Evolutionary conservation across 148 eudicot species (phyloP).

Genomic region (Hydrangea macrophylla): DNA sequence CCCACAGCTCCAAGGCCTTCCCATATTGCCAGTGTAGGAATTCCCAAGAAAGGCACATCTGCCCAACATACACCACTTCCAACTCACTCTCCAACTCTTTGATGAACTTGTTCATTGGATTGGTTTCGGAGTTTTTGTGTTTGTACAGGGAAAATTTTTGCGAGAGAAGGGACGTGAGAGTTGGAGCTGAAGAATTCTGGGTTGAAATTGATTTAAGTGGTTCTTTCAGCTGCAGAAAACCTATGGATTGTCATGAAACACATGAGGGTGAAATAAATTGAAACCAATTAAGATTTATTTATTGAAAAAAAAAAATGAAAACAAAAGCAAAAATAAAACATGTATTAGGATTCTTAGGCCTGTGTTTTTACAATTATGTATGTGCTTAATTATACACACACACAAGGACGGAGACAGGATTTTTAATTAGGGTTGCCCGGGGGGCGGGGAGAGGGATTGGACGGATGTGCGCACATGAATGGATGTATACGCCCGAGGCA

Average conservation of each 20-base stretch:
- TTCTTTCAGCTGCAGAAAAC: conserved; percentile 79
- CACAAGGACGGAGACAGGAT: too few species aligned
- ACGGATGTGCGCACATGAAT: too few species aligned
- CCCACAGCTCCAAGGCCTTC: conserved; percentile 85
- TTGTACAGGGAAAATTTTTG: conserved; percentile 48
- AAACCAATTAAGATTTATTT: not conserved
- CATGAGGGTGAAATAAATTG: not conserved
- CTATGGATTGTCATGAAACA: conserved; percentile 29
- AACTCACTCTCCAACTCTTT: conserved; percentile 65
- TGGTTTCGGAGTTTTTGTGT: conserved; percentile 35
- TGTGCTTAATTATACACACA: too few species aligned
- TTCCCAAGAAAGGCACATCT: conserved; percentile 97
- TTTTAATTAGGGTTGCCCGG: too few species aligned
- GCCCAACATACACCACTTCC: conserved; percentile 87
- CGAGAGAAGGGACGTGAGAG: conserved; percentile 46
- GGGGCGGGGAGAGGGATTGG: too few species aligned
- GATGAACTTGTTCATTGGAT: conserved; percentile 55
- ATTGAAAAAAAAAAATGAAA: too few species aligned
- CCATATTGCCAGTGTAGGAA: conserved; percentile 86
- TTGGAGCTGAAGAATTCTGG: conserved; percentile 33
- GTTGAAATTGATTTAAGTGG: conserved; percentile 55
- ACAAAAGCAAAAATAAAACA: too few species aligned
- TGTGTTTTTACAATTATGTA: too few species aligned
- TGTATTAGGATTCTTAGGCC: too few species aligned
- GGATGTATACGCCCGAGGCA: too few species aligned